Evolutionary conservation across 2,329 filamentous ascomycete species (phyloP).

Genomic region (Penicillium sp.): DNA sequence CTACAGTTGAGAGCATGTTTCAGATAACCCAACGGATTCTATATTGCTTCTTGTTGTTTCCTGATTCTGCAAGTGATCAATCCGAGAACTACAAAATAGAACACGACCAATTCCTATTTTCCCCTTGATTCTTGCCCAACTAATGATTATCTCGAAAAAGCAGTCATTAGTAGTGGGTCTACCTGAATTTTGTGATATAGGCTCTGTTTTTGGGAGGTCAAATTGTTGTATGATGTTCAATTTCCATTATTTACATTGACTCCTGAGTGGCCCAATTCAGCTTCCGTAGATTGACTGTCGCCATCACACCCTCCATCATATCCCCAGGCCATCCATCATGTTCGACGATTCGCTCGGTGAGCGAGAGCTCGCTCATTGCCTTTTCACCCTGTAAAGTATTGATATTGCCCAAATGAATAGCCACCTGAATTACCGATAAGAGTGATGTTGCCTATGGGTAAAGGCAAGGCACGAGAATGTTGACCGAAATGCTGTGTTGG

Average conservation of each 20-base stretch:
- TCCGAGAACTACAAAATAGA: background rate
- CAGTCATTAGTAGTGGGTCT: background rate
- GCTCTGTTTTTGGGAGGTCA: background rate
- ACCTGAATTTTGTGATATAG: background rate
- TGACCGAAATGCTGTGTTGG: background rate
- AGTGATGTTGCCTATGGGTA: background rate
- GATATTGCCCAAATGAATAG: no score
- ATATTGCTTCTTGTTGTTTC: no score
- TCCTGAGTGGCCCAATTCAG: background rate
- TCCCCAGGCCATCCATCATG: background rate
- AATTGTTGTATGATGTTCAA: background rate
- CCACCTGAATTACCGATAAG: no score
- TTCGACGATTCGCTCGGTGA: background rate
- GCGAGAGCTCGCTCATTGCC: background rate
- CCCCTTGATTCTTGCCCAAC: background rate
- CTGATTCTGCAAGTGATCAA: background rate
- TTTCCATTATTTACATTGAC: background rate
- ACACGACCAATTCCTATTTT: background rate
- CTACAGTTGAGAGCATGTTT: background rate
- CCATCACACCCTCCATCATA: background rate
- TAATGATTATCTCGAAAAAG: background rate
- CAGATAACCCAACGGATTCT: background rate
- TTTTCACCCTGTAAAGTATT: background rate
- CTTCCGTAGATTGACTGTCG: background rate
- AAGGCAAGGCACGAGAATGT: background rate